Percentiles rank a stretch among this genome's conserved stretches.
Evolutionary conservation across 1,139 yeast genomes (phyloP).

Genomic region (Kluyveromyces sp.): DNA sequence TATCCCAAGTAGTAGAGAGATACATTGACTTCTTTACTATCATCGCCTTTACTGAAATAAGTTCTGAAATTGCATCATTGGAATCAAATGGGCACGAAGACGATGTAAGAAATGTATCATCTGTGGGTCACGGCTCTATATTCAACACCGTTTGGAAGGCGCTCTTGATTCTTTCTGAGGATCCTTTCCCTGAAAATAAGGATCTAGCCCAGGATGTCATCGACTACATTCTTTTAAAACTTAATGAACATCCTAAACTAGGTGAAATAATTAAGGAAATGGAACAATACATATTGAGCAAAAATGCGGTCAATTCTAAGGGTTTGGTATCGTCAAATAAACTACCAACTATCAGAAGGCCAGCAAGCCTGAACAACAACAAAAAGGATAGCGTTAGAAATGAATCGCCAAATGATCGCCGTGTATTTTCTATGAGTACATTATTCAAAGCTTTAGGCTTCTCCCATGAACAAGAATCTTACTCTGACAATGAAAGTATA

Average conservation of each 20-base stretch:
- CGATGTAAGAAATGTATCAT: slow-evolving; percentile 22
- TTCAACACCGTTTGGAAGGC: slow-evolving; percentile 87
- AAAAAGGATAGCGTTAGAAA: not conserved
- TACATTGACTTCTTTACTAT: slow-evolving; percentile 73
- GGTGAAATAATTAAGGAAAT: slow-evolving; percentile 56
- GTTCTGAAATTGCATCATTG: slow-evolving; percentile 65
- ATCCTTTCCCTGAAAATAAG: slow-evolving; percentile 80
- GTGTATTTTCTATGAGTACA: slow-evolving; percentile 13
- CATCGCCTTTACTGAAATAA: slow-evolving; percentile 79
- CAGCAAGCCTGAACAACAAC: slow-evolving; percentile 7
- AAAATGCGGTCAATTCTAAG: slow-evolving; percentile 20
- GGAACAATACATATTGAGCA: slow-evolving; percentile 55
- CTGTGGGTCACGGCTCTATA: slow-evolving; percentile 71
- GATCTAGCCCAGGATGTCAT: slow-evolving; percentile 67
- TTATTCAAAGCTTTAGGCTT: slow-evolving; percentile 21
- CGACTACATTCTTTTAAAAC: slow-evolving; percentile 60
- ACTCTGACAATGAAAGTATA: not conserved
- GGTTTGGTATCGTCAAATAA: slow-evolving; percentile 3
- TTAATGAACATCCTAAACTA: slow-evolving; percentile 60
- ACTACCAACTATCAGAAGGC: slow-evolving; percentile 9
- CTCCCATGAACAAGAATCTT: slow-evolving; percentile 9
- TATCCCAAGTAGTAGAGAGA: slow-evolving; percentile 64
- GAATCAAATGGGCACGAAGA: slow-evolving; percentile 38
- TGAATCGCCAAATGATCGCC: not conserved
- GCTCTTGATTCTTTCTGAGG: slow-evolving; percentile 70